Evolutionary conservation across 805 yeast species (phyloP), one percentile per base, ranked within the genome.

Genomic region (Saccharomycopsis sp.): DNA sequence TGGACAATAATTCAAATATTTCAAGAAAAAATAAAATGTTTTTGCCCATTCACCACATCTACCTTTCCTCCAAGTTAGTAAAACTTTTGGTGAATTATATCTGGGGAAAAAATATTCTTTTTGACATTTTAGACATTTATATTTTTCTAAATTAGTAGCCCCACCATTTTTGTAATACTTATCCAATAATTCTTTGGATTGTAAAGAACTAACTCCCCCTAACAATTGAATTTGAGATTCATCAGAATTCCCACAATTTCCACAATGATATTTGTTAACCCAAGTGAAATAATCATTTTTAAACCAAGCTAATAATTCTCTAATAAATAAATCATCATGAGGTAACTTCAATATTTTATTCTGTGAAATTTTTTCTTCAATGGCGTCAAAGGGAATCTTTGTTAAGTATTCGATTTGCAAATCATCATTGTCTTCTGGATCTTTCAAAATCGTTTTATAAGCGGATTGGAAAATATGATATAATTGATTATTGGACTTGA

Each of bases 21-120:
- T 66, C 40, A 88, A 60, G 2, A 87, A 60, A 27, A 85, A 62
- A 34, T 82, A 68, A 54, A 88, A 87, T 47, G 89, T 75, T 50
- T 83, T 82, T 41, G 88, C 89, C 94, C 95, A 89, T 57, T 89
- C 97, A 1, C 97, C 97, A 59, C 97, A 89, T 36, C 97, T 66
- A 0, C 97, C 97, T 26, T 55, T 54, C 32, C 85, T 62, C 26
- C 26, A 23, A 0, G 79, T 70, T 13, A 89, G 58, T 19, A 89
- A 60, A 44, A 69, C 72, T 1, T 60, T 60, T 0, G 89, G 81
- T 46, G 76, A 71, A 53, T 82, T 79, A 53, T 82, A 81, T 28
- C 97, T 64, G 1, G 95, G 87, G 48, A 86, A 89, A 36, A 84
- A 62, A 13, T 74, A 63, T 1, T 42, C 39, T 0, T 40, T 31